Evolutionary conservation across 2,329 filamentous ascomycete species (phyloP).

Genomic region (Pleurostoma richardsiae): DNA sequence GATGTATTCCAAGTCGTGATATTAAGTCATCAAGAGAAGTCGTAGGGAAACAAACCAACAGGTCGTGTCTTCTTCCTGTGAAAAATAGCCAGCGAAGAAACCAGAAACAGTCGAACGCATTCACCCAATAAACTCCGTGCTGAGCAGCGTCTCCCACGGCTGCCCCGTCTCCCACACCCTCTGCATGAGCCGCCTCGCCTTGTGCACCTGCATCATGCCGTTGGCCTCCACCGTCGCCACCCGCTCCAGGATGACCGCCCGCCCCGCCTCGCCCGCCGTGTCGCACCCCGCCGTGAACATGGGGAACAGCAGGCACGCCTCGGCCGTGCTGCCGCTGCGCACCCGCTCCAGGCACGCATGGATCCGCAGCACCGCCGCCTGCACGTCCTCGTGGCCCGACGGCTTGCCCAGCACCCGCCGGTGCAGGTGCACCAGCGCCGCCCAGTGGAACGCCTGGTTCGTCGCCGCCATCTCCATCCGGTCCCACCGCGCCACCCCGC

Average conservation of each 20-base stretch:
- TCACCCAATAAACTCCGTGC: constrained; percentile 65
- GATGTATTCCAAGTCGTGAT: no score
- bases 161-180: constrained; percentile 62
- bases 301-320: constrained; percentile 72
- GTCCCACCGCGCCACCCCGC: constrained; percentile 52
- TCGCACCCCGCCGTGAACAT: constrained; percentile 83
- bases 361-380: constrained; percentile 58
- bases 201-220: constrained; percentile 67
- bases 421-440: constrained; percentile 68
- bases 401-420: constrained; percentile 65
- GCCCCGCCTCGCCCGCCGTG: constrained; percentile 48
- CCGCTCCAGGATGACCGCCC: constrained; percentile 58
- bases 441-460: constrained; percentile 76
- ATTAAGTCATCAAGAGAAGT: no score
- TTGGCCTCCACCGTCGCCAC: constrained; percentile 65
- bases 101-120: not conserved
- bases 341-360: constrained; percentile 58
- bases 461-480: constrained; percentile 62
- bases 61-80: no score
- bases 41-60: no score
- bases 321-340: constrained; percentile 61
- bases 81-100: no score
- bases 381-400: constrained; percentile 53
- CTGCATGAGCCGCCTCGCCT: constrained; percentile 62
- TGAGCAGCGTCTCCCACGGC: constrained; percentile 64